Evolutionary conservation across 345 rosid species (phyloP).

Genomic region (Dipteronia dyeriana): DNA sequence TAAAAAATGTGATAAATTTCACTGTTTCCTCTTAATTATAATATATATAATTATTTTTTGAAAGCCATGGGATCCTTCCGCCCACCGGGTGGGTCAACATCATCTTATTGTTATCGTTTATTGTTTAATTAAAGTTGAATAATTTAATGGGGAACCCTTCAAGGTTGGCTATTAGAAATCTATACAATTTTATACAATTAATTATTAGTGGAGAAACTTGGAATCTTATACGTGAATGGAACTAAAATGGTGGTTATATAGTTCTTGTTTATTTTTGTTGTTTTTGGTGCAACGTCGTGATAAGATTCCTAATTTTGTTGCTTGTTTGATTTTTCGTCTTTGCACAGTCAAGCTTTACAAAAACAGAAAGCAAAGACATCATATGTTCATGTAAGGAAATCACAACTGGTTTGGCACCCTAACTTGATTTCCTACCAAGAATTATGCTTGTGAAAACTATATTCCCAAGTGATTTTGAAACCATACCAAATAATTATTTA

Average conservation of each 20-base stretch:
- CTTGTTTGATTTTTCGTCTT: neutral
- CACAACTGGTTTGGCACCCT: neutral
- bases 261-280: slow-evolving; percentile 1
- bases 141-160: neutral
- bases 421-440: neutral
- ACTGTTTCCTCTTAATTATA: too few relatives aligned
- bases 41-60: too few relatives aligned
- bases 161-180: neutral
- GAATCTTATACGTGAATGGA: slow-evolving; percentile 2
- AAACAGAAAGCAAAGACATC: neutral
- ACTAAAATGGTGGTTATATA: neutral
- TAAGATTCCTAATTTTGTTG: slow-evolving; percentile 1
- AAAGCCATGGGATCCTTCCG: too few relatives aligned
- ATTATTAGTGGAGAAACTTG: neutral
- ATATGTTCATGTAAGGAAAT: neutral
- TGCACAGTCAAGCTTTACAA: neutral
- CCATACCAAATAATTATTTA: too few relatives aligned
- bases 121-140: too few relatives aligned
- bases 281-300: neutral
- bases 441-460: neutral
- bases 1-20: too few relatives aligned
- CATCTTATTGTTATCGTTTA: too few relatives aligned
- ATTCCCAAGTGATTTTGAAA: too few relatives aligned
- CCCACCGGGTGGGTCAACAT: too few relatives aligned
- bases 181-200: neutral